Conservation (phyloP, 257 asterid genomes). For the Salvia miltiorrhiza region DNA sequence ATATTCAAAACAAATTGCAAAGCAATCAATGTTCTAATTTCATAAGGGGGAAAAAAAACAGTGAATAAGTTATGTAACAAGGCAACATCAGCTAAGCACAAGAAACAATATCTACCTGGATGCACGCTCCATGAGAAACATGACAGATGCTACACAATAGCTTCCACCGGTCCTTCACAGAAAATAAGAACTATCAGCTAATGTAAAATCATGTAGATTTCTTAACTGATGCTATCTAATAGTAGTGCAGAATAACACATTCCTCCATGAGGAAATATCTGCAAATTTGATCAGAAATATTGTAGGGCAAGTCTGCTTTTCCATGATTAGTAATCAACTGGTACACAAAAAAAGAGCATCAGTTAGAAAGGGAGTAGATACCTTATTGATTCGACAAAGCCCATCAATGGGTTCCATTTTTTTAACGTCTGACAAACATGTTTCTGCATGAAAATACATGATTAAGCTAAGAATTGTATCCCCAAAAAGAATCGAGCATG, state of each 20-base stretch:
- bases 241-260: not conserved
- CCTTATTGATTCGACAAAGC: slow-evolving; percentile 75
- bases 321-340: not conserved
- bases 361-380: slow-evolving; percentile 31
- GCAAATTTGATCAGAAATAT: slow-evolving; percentile 14
- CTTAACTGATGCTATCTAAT: not conserved
- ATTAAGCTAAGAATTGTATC: slow-evolving; percentile 6
- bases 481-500: not conserved
- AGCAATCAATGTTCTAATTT: slow-evolving; percentile 1
- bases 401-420: slow-evolving; percentile 99
- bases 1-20: not conserved
- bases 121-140: slow-evolving; percentile 96
- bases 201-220: slow-evolving; percentile 17
- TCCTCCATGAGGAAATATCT: not conserved
- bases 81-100: slow-evolving; percentile 2
- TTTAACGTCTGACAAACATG: slow-evolving; percentile 83
- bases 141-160: slow-evolving; percentile 87
- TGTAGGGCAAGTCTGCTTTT: slow-evolving; percentile 2
- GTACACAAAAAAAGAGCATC: not conserved
- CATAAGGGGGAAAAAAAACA: slow-evolving; percentile 1
- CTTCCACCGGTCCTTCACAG: slow-evolving; percentile 93
- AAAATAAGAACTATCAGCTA: slow-evolving; percentile 16
- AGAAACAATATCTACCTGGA: slow-evolving; percentile 62
- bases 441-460: slow-evolving; percentile 55
- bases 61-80: not conserved